Evolutionary conservation across 2,329 filamentous ascomycete genomes (phyloP).

Genomic region (Cytospora paraplurivora): DNA sequence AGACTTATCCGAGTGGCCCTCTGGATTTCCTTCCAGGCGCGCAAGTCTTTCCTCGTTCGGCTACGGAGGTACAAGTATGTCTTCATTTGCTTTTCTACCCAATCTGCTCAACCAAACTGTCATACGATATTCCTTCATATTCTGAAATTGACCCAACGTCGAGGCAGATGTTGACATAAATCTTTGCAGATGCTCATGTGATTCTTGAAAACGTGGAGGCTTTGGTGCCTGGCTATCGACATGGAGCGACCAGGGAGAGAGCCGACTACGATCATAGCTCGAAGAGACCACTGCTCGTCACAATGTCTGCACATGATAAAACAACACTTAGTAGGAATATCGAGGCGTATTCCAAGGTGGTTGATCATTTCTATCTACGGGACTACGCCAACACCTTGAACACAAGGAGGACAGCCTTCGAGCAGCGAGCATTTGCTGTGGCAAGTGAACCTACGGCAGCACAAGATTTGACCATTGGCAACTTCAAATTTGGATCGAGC

Average conservation of each 20-base stretch:
- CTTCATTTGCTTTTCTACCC: neutral
- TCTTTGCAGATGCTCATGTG: slow-evolving; percentile 38
- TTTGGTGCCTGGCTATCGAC: too few species aligned
- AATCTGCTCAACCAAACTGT: too few species aligned
- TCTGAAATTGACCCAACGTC: too few species aligned
- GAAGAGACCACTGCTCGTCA: slow-evolving; percentile 1
- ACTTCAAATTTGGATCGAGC: neutral
- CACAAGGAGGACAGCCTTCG: neutral
- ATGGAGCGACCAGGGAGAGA: slow-evolving; percentile 34
- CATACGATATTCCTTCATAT: too few species aligned
- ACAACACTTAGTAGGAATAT: neutral
- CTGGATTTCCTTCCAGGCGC: slow-evolving; percentile 42
- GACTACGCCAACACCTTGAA: neutral
- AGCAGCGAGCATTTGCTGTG: neutral
- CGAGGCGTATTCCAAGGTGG: neutral
- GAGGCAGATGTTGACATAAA: too few species aligned
- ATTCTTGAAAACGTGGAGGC: slow-evolving; percentile 49
- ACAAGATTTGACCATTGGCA: too few species aligned
- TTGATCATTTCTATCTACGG: neutral
- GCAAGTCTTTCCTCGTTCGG: slow-evolving; percentile 41
- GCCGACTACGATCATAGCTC: slow-evolving; percentile 32
- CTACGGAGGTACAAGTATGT: slow-evolving; percentile 38
- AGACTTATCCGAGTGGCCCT: neutral
- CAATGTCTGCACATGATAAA: slow-evolving; percentile 8
- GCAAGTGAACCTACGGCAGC: neutral